Conservation (phyloP, 1,139 yeast species). For the Kodamaea sp. region DNA sequence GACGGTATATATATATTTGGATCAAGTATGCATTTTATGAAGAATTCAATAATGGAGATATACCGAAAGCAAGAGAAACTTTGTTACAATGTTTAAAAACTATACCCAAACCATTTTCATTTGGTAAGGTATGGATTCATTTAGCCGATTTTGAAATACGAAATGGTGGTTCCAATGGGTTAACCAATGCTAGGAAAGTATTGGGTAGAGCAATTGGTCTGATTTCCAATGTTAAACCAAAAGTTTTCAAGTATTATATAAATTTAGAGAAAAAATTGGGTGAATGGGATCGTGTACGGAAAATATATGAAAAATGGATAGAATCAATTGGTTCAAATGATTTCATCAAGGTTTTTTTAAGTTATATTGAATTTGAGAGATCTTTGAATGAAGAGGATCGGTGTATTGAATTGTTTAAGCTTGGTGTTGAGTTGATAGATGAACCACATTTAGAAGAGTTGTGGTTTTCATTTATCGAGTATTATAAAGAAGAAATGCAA, state of each 20-base stretch:
- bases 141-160: conserved; percentile 76
- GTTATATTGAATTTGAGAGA: conserved; percentile 67
- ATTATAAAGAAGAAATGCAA: conserved; percentile 55
- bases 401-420: conserved; percentile 55
- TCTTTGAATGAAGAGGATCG: conserved; percentile 69
- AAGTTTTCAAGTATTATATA: conserved; percentile 63
- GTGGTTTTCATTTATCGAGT: conserved; percentile 43
- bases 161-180: conserved; percentile 30
- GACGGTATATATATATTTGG: conserved; percentile 68
- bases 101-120: conserved; percentile 58
- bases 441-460: conserved; percentile 1
- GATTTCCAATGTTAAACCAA: conserved; percentile 47
- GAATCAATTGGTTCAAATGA: conserved; percentile 49
- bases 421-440: conserved; percentile 37
- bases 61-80: conserved; percentile 44
- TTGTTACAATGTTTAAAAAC: conserved; percentile 49
- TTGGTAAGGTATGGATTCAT: conserved; percentile 71
- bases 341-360: conserved; percentile 44
- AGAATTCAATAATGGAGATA: conserved; percentile 48
- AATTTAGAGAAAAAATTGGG: conserved; percentile 52
- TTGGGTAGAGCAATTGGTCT: conserved; percentile 72
- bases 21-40: conserved; percentile 60
- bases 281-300: conserved; percentile 77
- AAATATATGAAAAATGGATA: conserved; percentile 63
- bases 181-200: conserved; percentile 59